Evolutionary conservation across 768 basidiomycete species (phyloP).

Genomic region (Pisolithus albus): DNA sequence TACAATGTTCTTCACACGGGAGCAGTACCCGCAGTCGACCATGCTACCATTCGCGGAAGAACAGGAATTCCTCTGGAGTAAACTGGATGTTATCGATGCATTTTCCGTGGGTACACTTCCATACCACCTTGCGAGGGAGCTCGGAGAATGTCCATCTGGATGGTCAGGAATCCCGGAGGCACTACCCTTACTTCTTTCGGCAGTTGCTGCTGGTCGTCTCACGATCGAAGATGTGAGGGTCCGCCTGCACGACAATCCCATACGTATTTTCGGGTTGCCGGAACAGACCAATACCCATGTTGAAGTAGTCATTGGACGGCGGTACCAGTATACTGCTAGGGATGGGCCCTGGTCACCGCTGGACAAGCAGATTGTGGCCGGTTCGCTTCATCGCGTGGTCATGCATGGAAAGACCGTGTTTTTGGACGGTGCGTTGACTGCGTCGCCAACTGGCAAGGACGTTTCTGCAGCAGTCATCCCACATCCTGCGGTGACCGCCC

Average conservation of each 20-base stretch:
- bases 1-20: slow-evolving; percentile 78
- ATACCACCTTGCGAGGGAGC: slow-evolving; percentile 61
- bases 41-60: slow-evolving; percentile 69
- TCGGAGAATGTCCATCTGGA: slow-evolving; percentile 53
- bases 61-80: slow-evolving; percentile 80
- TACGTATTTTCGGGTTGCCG: slow-evolving; percentile 83
- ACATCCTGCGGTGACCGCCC: slow-evolving; percentile 27
- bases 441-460: slow-evolving; percentile 58
- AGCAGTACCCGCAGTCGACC: slow-evolving; percentile 59
- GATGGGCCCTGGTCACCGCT: slow-evolving; percentile 78
- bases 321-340: slow-evolving; percentile 46
- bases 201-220: slow-evolving; percentile 72
- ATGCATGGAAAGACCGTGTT: slow-evolving; percentile 84
- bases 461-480: slow-evolving; percentile 56
- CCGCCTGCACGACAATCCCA: slow-evolving; percentile 89
- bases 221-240: slow-evolving; percentile 75
- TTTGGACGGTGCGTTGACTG: slow-evolving; percentile 74
- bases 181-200: slow-evolving; percentile 79
- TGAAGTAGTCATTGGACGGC: slow-evolving; percentile 86
- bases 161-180: slow-evolving; percentile 83
- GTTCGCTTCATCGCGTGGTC: slow-evolving; percentile 84
- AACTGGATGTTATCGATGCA: slow-evolving; percentile 76
- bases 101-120: slow-evolving; percentile 89
- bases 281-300: slow-evolving; percentile 84
- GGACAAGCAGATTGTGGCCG: slow-evolving; percentile 51